Conservation (phyloP, 106 monocot species). For the Dactylorhiza incarnata region DNA sequence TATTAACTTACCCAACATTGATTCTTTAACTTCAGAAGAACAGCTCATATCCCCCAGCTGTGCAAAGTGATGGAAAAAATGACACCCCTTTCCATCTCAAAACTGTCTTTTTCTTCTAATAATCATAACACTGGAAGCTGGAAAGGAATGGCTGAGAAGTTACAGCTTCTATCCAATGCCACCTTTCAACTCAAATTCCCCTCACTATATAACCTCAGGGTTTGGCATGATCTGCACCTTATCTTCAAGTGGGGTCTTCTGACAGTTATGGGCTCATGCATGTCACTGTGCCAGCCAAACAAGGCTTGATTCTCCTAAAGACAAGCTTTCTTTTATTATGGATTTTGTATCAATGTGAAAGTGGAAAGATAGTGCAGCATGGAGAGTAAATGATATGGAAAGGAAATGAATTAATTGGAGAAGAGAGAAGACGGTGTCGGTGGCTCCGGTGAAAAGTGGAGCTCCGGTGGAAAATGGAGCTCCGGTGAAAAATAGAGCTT, state of each 20-base stretch:
- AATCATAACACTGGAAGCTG: not conserved
- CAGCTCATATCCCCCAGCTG: not conserved
- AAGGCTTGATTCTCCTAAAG: not conserved
- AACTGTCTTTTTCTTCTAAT: not conserved
- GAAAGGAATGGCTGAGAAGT: not conserved
- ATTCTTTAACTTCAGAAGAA: not conserved
- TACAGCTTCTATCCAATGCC: not conserved
- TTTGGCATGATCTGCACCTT: constrained; percentile 1
- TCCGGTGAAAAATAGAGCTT: too few species aligned
- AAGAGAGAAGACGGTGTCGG: not conserved
- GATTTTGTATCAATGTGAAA: not conserved
- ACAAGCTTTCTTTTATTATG: not conserved
- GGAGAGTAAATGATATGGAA: not conserved
- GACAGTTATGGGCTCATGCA: not conserved
- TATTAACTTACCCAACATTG: too few species aligned
- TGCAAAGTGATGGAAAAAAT: not conserved
- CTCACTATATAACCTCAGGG: not conserved
- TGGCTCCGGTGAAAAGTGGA: too few species aligned
- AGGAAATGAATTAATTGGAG: not conserved
- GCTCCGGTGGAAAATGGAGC: too few species aligned
- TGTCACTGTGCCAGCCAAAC: not conserved
- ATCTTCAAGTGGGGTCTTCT: constrained; percentile 6
- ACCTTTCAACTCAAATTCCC: not conserved
- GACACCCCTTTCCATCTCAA: not conserved
- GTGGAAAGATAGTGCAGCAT: not conserved